Evolutionary conservation across 306 rosid genomes (phyloP), one percentile per base, ranked within the genome.

Genomic region (Bauhinia variegata): DNA sequence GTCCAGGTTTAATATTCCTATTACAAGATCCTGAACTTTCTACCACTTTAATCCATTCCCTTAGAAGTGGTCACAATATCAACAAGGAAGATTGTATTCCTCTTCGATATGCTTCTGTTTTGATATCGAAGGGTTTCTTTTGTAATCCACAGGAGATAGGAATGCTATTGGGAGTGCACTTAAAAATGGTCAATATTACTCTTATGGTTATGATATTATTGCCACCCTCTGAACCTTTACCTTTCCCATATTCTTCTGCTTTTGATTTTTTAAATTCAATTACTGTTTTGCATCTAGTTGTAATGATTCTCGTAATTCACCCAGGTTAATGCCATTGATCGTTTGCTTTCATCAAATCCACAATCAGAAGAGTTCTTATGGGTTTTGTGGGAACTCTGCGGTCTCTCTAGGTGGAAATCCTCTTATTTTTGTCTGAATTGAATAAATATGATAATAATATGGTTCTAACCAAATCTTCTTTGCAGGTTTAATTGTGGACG

Each of bases 401-500:
- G 79, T 70, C 86, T 90, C 65, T 92, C 92, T 66, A 88, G 99
- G 99, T 93, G 48, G 76, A 61, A 62, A 11, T 81, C 64, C 72
- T 55, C 52, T 63, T 46, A 17, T 53, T 60, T 68, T 61, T 52
- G 36, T 56, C 16, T 28, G 47, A 67, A 51, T 73, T 65, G 72
- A 60, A 60, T 65, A 50, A 39, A 28, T 73, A 31, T 76, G 50
- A 48, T 41, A 47, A 74, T 67, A 43, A 70, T 68, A 70, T 30
- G 41, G 60, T 62, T 72, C 68, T 49, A 77, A 41, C 62, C 11
- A 59, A 73, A 73, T 63, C 32, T 82, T 59, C 58, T 82, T 71
- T 81, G 75, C 84, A 93, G 99, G 82, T 86, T 95, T 73, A 86
- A 88, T 71, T 93, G 99, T 78, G 99, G 99, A 63, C 93, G 88